These are phyloP conservation scores for Pleomassaria siparia DNA, from an alignment of 2,329 filamentous ascomycete genomes.

Conservation along the genomic window DNA sequence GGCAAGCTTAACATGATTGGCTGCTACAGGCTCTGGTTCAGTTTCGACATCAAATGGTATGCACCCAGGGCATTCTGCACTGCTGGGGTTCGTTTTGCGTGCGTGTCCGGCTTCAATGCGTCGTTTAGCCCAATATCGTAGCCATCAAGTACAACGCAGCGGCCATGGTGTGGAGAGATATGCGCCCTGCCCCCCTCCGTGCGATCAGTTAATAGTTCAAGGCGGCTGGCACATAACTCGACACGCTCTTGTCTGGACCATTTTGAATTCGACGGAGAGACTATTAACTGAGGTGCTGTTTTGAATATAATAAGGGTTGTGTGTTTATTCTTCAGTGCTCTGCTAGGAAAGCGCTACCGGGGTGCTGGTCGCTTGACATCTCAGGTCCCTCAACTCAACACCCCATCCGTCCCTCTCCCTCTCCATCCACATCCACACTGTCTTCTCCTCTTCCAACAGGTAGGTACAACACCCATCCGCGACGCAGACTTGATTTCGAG, in stretches of 20 bases:
- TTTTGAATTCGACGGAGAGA: neutral
- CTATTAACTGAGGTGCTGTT: neutral
- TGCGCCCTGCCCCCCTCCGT: no score
- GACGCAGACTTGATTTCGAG: slow-evolving; percentile 15
- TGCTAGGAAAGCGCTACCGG: neutral
- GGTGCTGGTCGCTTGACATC: neutral
- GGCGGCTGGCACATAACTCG: neutral
- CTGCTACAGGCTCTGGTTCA: slow-evolving; percentile 29
- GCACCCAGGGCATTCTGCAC: slow-evolving; percentile 20
- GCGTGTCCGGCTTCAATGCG: slow-evolving; percentile 18
- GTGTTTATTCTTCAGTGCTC: neutral
- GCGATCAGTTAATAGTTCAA: no score
- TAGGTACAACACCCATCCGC: slow-evolving; percentile 10
- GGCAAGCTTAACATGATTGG: slow-evolving; percentile 26
- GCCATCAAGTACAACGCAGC: slow-evolving; percentile 4
- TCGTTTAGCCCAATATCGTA: slow-evolving; percentile 16
- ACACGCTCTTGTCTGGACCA: neutral
- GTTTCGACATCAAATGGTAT: slow-evolving; percentile 32
- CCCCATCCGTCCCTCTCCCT: neutral
- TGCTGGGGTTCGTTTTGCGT: slow-evolving; percentile 19
- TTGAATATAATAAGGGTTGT: neutral
- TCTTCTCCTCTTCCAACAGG: slow-evolving; percentile 1
- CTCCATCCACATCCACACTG: neutral
- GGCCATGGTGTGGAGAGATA: neutral
- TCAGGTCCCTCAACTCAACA: slow-evolving; percentile 2